These are phyloP conservation scores for Kuraishia borneana DNA, from an alignment of 805 yeast species.

Conservation along the genomic window DNA sequence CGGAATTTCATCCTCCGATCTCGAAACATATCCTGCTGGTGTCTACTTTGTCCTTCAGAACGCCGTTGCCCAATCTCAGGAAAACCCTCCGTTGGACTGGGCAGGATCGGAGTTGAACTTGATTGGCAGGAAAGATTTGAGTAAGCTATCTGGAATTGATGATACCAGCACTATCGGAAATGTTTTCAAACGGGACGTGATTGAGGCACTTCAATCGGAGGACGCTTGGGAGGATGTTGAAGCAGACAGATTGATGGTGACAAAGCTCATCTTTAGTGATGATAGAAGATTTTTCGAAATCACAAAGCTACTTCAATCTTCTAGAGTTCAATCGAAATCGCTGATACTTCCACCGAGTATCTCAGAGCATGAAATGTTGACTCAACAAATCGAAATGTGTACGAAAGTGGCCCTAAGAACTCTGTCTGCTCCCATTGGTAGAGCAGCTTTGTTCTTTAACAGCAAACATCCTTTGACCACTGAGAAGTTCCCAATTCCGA, in stretches of 20 bases:
- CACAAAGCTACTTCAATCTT: conserved; percentile 58
- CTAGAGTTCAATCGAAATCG: conserved; percentile 46
- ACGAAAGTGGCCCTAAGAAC: conserved; percentile 59
- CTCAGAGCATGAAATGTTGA: conserved; percentile 45
- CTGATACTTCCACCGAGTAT: conserved; percentile 25
- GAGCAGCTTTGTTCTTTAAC: conserved; percentile 62
- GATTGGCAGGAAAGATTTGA: conserved; percentile 60
- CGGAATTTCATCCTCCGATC: conserved; percentile 34
- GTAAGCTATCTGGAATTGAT: conserved; percentile 8
- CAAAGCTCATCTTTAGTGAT: conserved; percentile 59
- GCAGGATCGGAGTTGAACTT: conserved; percentile 34
- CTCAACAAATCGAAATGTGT: conserved; percentile 46
- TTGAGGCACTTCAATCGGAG: conserved; percentile 26
- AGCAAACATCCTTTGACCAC: conserved; percentile 71
- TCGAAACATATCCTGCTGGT: conserved; percentile 70
- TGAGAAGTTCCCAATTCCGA: conserved; percentile 73
- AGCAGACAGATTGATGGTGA: conserved; percentile 55
- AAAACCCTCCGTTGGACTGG: conserved; percentile 37
- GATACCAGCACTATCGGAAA: background rate
- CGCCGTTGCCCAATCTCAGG: conserved; percentile 42
- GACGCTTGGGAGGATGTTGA: conserved; percentile 40
- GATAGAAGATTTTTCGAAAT: conserved; percentile 78
- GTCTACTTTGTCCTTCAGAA: conserved; percentile 57
- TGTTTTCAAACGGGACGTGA: conserved; percentile 24
- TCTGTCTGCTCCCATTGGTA: conserved; percentile 63